Evolutionary conservation across 306 rosid species (phyloP).

Genomic region (Cicer yamashitae): DNA sequence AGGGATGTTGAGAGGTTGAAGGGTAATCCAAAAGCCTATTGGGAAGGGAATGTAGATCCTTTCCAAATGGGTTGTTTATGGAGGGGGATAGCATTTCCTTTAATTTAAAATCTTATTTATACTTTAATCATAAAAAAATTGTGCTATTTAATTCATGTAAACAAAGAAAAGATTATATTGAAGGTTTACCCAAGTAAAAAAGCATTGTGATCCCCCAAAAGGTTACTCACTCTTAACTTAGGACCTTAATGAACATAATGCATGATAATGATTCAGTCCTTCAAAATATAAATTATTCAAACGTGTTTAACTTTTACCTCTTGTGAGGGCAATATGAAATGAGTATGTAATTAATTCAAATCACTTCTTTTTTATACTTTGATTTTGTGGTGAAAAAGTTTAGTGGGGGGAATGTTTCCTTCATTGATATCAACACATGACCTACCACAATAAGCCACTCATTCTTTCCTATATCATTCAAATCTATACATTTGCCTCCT

Average conservation of each 20-base stretch:
- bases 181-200: constrained; percentile 8
- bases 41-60: constrained; percentile 18
- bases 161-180: background rate
- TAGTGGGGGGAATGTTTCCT: background rate
- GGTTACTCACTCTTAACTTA: constrained; percentile 6
- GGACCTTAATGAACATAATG: background rate
- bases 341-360: constrained; percentile 11
- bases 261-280: constrained; percentile 24
- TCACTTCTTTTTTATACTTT: background rate
- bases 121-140: constrained; percentile 18
- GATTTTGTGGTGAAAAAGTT: background rate
- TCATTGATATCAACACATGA: background rate
- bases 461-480: background rate
- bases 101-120: constrained; percentile 9
- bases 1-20: constrained; percentile 26
- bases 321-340: constrained; percentile 1
- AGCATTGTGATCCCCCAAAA: constrained; percentile 25
- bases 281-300: constrained; percentile 1
- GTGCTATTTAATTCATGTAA: background rate
- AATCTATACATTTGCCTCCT: background rate
- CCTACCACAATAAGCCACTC: background rate
- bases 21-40: constrained; percentile 6
- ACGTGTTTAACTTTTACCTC: background rate
- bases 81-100: background rate
- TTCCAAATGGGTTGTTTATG: background rate